These are phyloP conservation scores for Monocercomonoides exilis DNA, from an alignment of 78 protist species.

Conservation along the genomic window DNA sequence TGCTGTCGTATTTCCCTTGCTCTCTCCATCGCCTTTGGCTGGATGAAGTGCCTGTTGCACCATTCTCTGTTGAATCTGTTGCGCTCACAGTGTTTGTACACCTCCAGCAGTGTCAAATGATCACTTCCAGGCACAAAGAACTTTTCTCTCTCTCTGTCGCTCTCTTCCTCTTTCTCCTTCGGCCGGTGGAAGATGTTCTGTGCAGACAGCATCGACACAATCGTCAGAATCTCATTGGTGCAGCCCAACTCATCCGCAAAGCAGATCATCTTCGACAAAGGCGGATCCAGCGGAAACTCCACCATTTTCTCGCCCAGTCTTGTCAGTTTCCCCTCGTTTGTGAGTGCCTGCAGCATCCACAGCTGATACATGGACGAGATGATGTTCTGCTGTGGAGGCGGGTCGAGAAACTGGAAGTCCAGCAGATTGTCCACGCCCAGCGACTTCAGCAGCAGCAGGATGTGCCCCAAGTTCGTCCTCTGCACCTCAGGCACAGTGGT, in stretches of 20 bases:
- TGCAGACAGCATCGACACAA: slow-evolving; percentile 78
- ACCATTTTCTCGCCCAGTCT: slow-evolving; percentile 23
- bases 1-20: slow-evolving; percentile 82
- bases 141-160: slow-evolving; percentile 69
- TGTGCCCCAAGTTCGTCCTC: slow-evolving; percentile 82
- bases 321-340: slow-evolving; percentile 31
- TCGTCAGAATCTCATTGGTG: slow-evolving; percentile 44
- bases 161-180: slow-evolving; percentile 70
- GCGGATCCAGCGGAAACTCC: slow-evolving; percentile 92
- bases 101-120: slow-evolving; percentile 87
- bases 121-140: slow-evolving; percentile 88
- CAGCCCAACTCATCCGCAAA: slow-evolving; percentile 36
- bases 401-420: slow-evolving; percentile 94
- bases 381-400: slow-evolving; percentile 92
- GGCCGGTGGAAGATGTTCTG: slow-evolving; percentile 84
- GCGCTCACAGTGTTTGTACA: slow-evolving; percentile 75
- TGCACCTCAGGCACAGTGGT: neutral
- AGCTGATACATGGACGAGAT: slow-evolving; percentile 80
- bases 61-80: slow-evolving; percentile 55
- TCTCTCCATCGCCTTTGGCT: slow-evolving; percentile 71
- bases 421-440: slow-evolving; percentile 83
- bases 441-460: slow-evolving; percentile 85
- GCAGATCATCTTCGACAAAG: slow-evolving; percentile 80
- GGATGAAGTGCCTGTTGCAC: slow-evolving; percentile 78
- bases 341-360: slow-evolving; percentile 93